Conservation (phyloP, 2,329 filamentous ascomycete genomes). For the Paraphoma sp. region DNA sequence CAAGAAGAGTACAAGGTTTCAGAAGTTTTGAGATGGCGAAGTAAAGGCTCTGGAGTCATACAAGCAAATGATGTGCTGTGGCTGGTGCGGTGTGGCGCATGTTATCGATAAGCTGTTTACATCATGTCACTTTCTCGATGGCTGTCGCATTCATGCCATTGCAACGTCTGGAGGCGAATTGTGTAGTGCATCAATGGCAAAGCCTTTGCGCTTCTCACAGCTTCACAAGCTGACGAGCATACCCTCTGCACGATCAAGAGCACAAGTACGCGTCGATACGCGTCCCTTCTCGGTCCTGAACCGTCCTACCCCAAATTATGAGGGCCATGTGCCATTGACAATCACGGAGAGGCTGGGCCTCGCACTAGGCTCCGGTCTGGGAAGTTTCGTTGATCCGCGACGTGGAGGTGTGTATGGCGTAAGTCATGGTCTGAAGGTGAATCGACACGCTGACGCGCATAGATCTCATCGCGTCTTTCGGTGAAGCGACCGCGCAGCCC, state of each 20-base stretch:
- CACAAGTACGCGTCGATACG: neutral
- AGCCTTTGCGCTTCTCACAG: conserved; percentile 12
- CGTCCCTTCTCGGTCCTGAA: conserved; percentile 80
- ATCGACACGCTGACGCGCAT: neutral
- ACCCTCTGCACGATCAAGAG: neutral
- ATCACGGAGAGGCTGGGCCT: conserved; percentile 76
- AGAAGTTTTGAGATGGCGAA: neutral
- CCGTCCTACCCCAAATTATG: conserved; percentile 85
- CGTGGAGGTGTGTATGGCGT: conserved; percentile 67
- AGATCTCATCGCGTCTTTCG: conserved; percentile 95
- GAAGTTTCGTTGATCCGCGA: conserved; percentile 74
- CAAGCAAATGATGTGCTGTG: conserved; percentile 11
- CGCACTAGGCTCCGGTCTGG: conserved; percentile 65
- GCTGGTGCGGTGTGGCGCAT: conserved; percentile 24
- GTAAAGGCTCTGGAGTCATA: conserved; percentile 1
- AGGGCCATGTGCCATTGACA: conserved; percentile 90
- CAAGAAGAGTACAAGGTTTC: neutral
- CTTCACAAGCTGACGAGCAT: conserved; percentile 9
- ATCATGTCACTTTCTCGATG: conserved; percentile 11
- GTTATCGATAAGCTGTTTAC: conserved; percentile 22
- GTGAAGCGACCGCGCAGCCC: conserved; percentile 91
- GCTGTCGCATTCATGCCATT: neutral
- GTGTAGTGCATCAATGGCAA: conserved; percentile 21
- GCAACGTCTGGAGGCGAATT: neutral
- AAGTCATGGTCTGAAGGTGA: neutral